Evolutionary conservation across 495 filamentous ascomycete genomes (phyloP).

Genomic region (Sabuloglossum arenarium): DNA sequence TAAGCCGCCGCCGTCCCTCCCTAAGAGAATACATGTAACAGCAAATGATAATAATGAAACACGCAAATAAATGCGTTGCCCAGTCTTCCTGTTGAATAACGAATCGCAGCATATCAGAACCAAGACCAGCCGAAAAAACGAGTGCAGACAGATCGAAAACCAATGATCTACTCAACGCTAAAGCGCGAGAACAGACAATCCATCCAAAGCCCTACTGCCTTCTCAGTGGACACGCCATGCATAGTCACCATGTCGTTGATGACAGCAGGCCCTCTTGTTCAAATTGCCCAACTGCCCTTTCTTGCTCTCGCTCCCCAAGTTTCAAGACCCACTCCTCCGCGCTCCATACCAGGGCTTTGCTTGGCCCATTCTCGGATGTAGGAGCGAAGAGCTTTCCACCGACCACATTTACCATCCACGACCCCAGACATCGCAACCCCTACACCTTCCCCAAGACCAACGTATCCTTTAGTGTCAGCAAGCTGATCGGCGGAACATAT

Average conservation of each 20-base stretch:
- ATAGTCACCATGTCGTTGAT: not conserved
- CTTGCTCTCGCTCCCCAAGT: slow-evolving; percentile 54
- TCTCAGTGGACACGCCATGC: not conserved
- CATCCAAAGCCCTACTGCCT: not conserved
- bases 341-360: slow-evolving; percentile 45
- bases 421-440: slow-evolving; percentile 18
- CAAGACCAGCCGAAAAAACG: not conserved
- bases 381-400: slow-evolving; percentile 61
- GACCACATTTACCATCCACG: slow-evolving; percentile 27
- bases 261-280: not conserved
- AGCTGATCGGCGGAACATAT: slow-evolving; percentile 51
- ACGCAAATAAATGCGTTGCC: no score
- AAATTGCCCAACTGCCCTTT: slow-evolving; percentile 72
- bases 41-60: no score
- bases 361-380: slow-evolving; percentile 76
- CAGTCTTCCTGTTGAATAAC: no score
- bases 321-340: slow-evolving; percentile 28
- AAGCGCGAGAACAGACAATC: not conserved
- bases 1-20: not conserved
- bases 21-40: not conserved
- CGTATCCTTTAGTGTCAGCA: slow-evolving; percentile 41
- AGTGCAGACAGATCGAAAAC: not conserved
- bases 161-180: not conserved
- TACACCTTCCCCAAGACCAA: slow-evolving; percentile 31
- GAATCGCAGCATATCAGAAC: no score